Evolutionary conservation across 2,329 filamentous ascomycete genomes (phyloP).

Genomic region (Colletotrichum higginsianum): DNA sequence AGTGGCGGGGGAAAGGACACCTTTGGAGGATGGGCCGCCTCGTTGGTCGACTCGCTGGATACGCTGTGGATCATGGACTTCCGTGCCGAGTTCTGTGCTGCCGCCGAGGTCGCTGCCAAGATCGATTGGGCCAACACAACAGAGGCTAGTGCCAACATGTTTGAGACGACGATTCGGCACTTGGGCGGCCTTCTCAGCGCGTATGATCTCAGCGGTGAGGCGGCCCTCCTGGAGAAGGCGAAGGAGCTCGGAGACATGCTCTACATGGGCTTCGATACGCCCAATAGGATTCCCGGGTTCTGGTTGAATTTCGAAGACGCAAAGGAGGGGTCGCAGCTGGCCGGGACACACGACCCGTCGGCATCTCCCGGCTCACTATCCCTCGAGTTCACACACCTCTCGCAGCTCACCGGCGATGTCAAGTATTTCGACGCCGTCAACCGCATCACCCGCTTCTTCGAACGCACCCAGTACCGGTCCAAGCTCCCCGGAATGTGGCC

Average conservation of each 20-base stretch:
- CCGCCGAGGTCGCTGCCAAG: constrained; percentile 57
- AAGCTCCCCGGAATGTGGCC: constrained; percentile 83
- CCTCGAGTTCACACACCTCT: constrained; percentile 80
- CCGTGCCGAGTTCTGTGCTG: constrained; percentile 64
- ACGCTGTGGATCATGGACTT: constrained; percentile 70
- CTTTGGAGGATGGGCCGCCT: constrained; percentile 65
- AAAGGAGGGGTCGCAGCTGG: constrained; percentile 22
- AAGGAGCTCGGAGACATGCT: constrained; percentile 75
- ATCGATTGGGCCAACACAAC: constrained; percentile 68
- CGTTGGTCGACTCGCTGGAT: constrained; percentile 63
- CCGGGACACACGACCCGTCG: constrained; percentile 53
- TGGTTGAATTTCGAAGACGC: constrained; percentile 40
- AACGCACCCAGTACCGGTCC: constrained; percentile 75
- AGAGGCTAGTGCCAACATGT: constrained; percentile 69
- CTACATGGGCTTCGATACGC: constrained; percentile 77
- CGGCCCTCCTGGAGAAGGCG: constrained; percentile 73
- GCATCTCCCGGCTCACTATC: constrained; percentile 74
- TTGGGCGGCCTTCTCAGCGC: constrained; percentile 79
- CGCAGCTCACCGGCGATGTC: constrained; percentile 78
- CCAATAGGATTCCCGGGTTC: constrained; percentile 71
- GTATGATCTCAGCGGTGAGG: constrained; percentile 74
- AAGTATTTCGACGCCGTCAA: constrained; percentile 83
- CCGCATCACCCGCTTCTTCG: constrained; percentile 76
- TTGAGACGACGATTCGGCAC: constrained; percentile 81
- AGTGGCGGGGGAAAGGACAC: constrained; percentile 55